These are phyloP conservation scores for Torulaspora franciscae DNA, from an alignment of 805 yeast genomes.

Conservation along the genomic window DNA sequence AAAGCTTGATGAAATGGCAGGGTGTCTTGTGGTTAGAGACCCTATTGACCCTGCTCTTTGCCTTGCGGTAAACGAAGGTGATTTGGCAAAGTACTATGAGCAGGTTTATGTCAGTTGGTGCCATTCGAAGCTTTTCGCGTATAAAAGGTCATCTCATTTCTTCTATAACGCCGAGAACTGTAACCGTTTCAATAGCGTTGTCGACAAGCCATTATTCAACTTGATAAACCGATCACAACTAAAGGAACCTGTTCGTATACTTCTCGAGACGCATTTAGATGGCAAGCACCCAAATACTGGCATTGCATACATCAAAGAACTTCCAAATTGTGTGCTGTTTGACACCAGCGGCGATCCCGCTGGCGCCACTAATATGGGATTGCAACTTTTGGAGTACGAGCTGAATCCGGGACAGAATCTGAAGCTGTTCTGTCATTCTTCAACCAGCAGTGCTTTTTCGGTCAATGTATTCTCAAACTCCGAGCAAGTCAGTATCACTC, in stretches of 20 bases:
- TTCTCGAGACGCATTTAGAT: slow-evolving; percentile 47
- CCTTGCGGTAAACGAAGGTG: slow-evolving; percentile 14
- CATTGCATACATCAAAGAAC: slow-evolving; percentile 20
- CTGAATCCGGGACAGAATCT: slow-evolving; percentile 7
- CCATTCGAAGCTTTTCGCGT: slow-evolving; percentile 31
- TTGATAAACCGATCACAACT: slow-evolving; percentile 34
- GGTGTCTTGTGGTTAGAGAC: slow-evolving; percentile 38
- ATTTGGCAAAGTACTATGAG: slow-evolving; percentile 40
- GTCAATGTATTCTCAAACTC: slow-evolving; percentile 21
- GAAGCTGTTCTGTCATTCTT: slow-evolving; percentile 27
- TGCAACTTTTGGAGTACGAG: slow-evolving; percentile 34
- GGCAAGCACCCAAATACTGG: slow-evolving; percentile 11
- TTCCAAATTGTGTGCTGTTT: slow-evolving; percentile 14
- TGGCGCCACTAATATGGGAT: slow-evolving; percentile 38
- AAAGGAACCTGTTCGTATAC: slow-evolving; percentile 40
- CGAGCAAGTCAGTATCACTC: slow-evolving; percentile 4
- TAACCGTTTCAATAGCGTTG: slow-evolving; percentile 18
- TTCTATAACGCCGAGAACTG: slow-evolving; percentile 26
- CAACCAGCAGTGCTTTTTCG: slow-evolving; percentile 20
- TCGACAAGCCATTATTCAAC: slow-evolving; percentile 43
- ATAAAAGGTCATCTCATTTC: slow-evolving; percentile 27
- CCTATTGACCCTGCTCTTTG: slow-evolving; percentile 33
- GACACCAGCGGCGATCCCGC: slow-evolving; percentile 17
- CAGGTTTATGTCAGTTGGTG: slow-evolving; percentile 67
- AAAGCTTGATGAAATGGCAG: slow-evolving; percentile 30